These are phyloP conservation scores for Cercophora scortea DNA, from an alignment of 495 filamentous ascomycete genomes.

Conservation along the genomic window DNA sequence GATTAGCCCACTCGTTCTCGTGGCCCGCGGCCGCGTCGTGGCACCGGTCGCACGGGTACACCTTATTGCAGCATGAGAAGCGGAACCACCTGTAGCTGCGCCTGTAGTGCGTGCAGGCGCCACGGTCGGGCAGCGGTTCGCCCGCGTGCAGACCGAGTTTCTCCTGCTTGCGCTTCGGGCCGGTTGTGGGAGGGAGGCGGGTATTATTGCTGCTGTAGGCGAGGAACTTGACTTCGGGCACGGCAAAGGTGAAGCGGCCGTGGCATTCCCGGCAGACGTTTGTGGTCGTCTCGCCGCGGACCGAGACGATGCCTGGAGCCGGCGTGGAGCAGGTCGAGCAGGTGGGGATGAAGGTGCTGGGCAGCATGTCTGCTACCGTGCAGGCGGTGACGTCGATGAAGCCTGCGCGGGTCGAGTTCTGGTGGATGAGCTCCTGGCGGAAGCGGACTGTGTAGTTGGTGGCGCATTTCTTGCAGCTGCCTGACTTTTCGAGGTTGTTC, in stretches of 20 bases:
- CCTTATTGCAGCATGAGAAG: conserved; percentile 48
- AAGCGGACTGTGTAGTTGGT: conserved; percentile 59
- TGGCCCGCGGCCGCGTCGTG: conserved; percentile 70
- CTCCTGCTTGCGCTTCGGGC: conserved; percentile 55
- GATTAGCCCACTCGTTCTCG: conserved; percentile 72
- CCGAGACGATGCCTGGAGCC: conserved; percentile 54
- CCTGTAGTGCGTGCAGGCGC: conserved; percentile 70
- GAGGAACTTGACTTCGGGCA: conserved; percentile 77
- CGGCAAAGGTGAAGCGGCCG: conserved; percentile 71
- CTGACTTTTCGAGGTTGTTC: conserved; percentile 28
- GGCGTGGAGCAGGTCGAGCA: conserved; percentile 74
- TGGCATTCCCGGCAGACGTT: conserved; percentile 80
- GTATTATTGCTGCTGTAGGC: conserved; percentile 47
- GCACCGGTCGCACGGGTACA: conserved; percentile 79
- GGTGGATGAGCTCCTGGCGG: conserved; percentile 69
- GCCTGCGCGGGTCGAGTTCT: conserved; percentile 66
- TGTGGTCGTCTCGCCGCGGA: conserved; percentile 67
- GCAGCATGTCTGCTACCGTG: conserved; percentile 69
- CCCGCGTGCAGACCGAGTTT: conserved; percentile 72
- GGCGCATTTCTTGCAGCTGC: conserved; percentile 71
- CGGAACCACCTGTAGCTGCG: conserved; percentile 84
- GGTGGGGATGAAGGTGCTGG: conserved; percentile 76
- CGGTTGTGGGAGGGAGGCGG: conserved; percentile 27
- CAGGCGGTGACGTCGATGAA: conserved; percentile 80
- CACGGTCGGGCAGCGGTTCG: conserved; percentile 65